A percentile compares a stretch with the other conserved stretches of the same genome.
These are phyloP conservation scores for Musa acuminata DNA, from an alignment of 176 grass and related monocot species.

Conservation along the genomic window DNA sequence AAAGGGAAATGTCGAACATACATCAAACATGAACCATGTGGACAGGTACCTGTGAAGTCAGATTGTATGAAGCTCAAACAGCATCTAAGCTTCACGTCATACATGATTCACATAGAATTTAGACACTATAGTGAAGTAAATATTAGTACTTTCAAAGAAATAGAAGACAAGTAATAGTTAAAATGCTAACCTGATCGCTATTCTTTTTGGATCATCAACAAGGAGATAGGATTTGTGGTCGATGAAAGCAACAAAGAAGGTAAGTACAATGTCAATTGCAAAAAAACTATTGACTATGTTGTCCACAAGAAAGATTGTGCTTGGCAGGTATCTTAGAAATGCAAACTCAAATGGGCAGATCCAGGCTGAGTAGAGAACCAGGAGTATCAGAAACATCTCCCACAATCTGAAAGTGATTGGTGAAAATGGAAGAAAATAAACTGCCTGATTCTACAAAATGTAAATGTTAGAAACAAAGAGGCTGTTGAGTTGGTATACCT, in stretches of 20 bases:
- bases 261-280: slow-evolving; percentile 52
- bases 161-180: not conserved
- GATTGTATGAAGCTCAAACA: not conserved
- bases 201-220: slow-evolving; percentile 49
- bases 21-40: slow-evolving; percentile 88
- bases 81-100: not conserved
- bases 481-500: not conserved
- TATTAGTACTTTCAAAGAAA: not conserved
- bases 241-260: slow-evolving; percentile 62
- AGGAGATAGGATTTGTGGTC: slow-evolving; percentile 40
- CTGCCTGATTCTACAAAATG: not conserved
- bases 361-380: slow-evolving; percentile 69
- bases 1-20: slow-evolving; percentile 82
- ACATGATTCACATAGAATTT: not conserved
- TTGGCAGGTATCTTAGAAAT: slow-evolving; percentile 50
- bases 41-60: slow-evolving; percentile 68
- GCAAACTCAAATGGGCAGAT: slow-evolving; percentile 71
- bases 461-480: not conserved
- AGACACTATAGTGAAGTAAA: not conserved
- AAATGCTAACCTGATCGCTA: slow-evolving; percentile 35
- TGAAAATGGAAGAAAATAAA: not conserved
- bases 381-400: slow-evolving; percentile 53
- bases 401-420: slow-evolving; percentile 32
- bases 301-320: slow-evolving; percentile 43
- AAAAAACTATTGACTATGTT: slow-evolving; percentile 54